Evolutionary conservation across 2,329 filamentous ascomycete species (phyloP), one percentile per base, ranked within the genome.

Genomic region (Sporothrix globosa): DNA sequence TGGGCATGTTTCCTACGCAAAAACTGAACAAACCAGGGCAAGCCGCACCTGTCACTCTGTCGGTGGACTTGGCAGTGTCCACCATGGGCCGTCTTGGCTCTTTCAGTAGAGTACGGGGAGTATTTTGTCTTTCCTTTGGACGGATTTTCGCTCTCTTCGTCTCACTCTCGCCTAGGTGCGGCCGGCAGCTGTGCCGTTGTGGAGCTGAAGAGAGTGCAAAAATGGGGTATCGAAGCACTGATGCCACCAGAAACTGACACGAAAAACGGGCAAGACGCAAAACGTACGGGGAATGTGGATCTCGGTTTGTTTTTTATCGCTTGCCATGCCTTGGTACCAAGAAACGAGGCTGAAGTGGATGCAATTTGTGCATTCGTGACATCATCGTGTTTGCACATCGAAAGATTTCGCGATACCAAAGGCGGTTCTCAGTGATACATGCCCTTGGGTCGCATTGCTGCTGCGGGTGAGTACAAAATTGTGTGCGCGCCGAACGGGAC

Each of bases 101-200:
- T 24, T 24, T 10, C 50, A 21, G 14, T 17, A 24, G 5, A 10
- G 50, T 52, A 52, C 30, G 10, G 4, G 6, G 30, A 34, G 30
- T 5, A 34, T 44, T 61, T n/a, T 27, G 9, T 7, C 19, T 41
- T 5, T 46, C 34, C 19, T 39, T 19, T 30, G 27, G 27, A 30
- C 27, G 27, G 27, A 30, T 17, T 13, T 13, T 63, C 5, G 7
- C 58, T 44, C 24, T 46, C 14, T 0, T n/a, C 10, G 7, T 44
- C 19, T 44, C 56, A 6, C 2, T 34, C n/a, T 50, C 61, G 61
- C 44, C 60, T 48, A 65, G 60, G 39, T 11, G 34, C 21, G 46
- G 65, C n/a, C 53, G 66, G 66, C 52, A 68, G 39, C 53, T 58
- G 52, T 68, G 66, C 66, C 66, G 66, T 68, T 30, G 66, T 68